Percentiles rank a stretch among this genome's conserved stretches.
Evolutionary conservation across 2,329 filamentous ascomycete genomes (phyloP).

Genomic region (Ophiostoma triangulosporum): DNA sequence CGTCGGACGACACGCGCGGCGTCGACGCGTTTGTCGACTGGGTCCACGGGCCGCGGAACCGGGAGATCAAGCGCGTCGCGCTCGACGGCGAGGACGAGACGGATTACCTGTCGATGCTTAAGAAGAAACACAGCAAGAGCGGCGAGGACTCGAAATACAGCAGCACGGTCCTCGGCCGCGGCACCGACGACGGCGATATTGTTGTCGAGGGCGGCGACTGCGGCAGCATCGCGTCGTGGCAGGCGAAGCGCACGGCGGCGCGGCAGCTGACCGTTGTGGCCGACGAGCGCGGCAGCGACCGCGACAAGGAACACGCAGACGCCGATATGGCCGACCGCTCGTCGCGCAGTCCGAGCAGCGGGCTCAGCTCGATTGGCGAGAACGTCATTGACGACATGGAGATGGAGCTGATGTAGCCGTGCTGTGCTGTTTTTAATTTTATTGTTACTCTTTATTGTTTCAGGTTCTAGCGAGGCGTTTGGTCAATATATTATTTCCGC

Average conservation of each 20-base stretch:
- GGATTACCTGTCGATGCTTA: slow-evolving; percentile 67
- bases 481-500: neutral
- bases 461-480: neutral
- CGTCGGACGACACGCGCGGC: slow-evolving; percentile 59
- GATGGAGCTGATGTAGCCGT: slow-evolving; percentile 18
- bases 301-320: neutral
- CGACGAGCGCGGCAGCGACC: neutral
- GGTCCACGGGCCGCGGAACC: slow-evolving; percentile 60
- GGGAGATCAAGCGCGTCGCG: slow-evolving; percentile 70
- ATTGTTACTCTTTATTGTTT: neutral
- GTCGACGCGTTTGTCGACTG: slow-evolving; percentile 68
- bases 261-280: slow-evolving; percentile 11
- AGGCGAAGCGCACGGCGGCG: slow-evolving; percentile 22
- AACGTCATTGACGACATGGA: slow-evolving; percentile 34
- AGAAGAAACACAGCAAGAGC: slow-evolving; percentile 84
- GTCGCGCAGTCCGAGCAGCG: slow-evolving; percentile 38
- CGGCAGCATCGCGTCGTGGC: slow-evolving; percentile 56
- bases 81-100: slow-evolving; percentile 52
- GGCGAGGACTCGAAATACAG: slow-evolving; percentile 77
- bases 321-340: slow-evolving; percentile 16
- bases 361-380: slow-evolving; percentile 43
- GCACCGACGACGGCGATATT: slow-evolving; percentile 36
- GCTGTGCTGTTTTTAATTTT: neutral
- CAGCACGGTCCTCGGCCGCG: slow-evolving; percentile 68
- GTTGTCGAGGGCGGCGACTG: slow-evolving; percentile 65